Conservation (phyloP, 2,329 filamentous ascomycete genomes). For the Trichoderma arundinaceum region DNA sequence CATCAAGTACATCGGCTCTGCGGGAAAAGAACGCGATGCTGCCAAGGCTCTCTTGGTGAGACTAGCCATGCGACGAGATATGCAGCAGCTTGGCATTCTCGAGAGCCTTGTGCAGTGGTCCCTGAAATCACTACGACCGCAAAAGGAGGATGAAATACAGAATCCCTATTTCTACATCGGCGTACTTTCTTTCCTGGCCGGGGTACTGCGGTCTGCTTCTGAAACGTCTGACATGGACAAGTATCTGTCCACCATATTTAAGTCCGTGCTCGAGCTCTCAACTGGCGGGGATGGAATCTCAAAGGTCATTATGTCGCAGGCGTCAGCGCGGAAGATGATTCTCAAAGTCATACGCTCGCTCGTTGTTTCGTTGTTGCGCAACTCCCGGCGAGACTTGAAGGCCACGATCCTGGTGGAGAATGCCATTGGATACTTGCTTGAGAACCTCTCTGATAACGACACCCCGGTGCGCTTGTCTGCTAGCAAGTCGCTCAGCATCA, state of each 20-base stretch:
- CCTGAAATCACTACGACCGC: constrained; percentile 61
- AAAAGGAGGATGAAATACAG: constrained; percentile 43
- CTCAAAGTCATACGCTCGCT: constrained; percentile 85
- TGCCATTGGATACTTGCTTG: constrained; percentile 80
- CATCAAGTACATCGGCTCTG: constrained; percentile 70
- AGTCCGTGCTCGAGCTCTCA: constrained; percentile 64
- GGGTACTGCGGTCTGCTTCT: constrained; percentile 70
- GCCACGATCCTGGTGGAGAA: constrained; percentile 71
- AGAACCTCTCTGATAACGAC: constrained; percentile 81
- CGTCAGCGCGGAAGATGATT: constrained; percentile 78
- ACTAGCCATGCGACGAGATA: constrained; percentile 82
- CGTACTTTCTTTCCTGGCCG: constrained; percentile 77
- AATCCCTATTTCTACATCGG: constrained; percentile 80
- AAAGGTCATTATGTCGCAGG: constrained; percentile 68
- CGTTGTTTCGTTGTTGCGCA: constrained; percentile 68
- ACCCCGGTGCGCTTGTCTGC: constrained; percentile 89
- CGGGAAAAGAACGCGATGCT: constrained; percentile 88
- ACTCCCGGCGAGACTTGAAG: constrained; percentile 48
- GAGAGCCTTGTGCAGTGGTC: constrained; percentile 73
- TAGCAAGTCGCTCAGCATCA: constrained; percentile 88
- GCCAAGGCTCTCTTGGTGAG: constrained; percentile 84
- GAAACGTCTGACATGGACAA: constrained; percentile 76
- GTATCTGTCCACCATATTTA: constrained; percentile 70
- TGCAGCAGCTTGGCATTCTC: constrained; percentile 78
- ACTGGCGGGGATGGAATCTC: constrained; percentile 55